A percentile compares a stretch with the other conserved stretches of the same genome.
phyloP scores from a whole-genome alignment of 2,329 filamentous ascomycete species.

The Exophiala oligosperma region DNA sequence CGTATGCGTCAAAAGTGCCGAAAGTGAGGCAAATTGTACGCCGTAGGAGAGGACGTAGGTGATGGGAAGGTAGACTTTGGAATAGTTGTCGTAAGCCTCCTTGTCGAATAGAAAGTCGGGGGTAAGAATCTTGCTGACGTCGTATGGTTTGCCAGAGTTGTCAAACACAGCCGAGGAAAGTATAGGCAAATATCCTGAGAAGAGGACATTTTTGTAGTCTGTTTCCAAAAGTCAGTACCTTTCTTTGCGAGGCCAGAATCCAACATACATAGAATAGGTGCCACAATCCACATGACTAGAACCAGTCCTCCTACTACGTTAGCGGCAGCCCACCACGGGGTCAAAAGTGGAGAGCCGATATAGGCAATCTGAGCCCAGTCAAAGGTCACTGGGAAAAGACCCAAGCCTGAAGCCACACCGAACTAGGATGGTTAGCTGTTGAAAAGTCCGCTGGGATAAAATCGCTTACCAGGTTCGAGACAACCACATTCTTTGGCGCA shows the following conservation, averaged over 20 bases:
- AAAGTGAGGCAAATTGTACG: slow-evolving; percentile 79
- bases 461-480: slow-evolving; percentile 64
- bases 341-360: slow-evolving; percentile 80
- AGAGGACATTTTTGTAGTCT: slow-evolving; percentile 75
- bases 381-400: slow-evolving; percentile 81
- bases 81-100: slow-evolving; percentile 76
- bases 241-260: not conserved
- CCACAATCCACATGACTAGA: slow-evolving; percentile 81
- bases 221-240: not conserved
- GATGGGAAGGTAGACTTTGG: slow-evolving; percentile 79
- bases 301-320: slow-evolving; percentile 80
- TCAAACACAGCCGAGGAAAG: slow-evolving; percentile 83
- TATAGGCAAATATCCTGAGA: slow-evolving; percentile 83
- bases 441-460: not conserved
- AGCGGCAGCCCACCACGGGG: slow-evolving; percentile 82
- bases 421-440: slow-evolving; percentile 46
- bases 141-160: slow-evolving; percentile 76
- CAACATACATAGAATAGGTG: slow-evolving; percentile 63
- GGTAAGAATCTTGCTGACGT: slow-evolving; percentile 78
- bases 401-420: slow-evolving; percentile 79
- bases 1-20: slow-evolving; percentile 78
- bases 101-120: slow-evolving; percentile 75
- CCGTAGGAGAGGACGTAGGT: slow-evolving; percentile 87
- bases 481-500: slow-evolving; percentile 79
- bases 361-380: slow-evolving; percentile 90